Evolutionary conservation across 2,329 filamentous ascomycete genomes (phyloP).

Genomic region (Ceratocystis ficicola): DNA sequence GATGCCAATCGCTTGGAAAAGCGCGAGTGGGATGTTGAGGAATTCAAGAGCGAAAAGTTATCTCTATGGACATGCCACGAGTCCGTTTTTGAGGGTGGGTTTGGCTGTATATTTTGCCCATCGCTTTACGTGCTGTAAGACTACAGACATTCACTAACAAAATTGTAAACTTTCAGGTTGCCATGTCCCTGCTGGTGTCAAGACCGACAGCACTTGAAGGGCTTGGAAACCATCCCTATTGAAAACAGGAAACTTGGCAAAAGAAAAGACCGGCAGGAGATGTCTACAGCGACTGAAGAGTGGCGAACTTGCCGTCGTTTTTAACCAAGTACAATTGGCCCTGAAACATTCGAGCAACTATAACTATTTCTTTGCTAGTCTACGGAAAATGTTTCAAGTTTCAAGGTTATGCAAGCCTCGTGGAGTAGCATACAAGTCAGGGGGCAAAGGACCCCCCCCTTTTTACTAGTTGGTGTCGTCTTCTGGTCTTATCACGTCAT

Average conservation of each 20-base stretch:
- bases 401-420: neutral
- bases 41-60: constrained; percentile 67
- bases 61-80: constrained; percentile 37
- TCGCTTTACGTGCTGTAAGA: neutral
- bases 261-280: constrained; percentile 4
- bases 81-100: constrained; percentile 25
- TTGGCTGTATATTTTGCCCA: constrained; percentile 6
- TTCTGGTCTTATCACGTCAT: neutral
- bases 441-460: neutral
- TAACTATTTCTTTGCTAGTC: neutral
- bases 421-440: neutral
- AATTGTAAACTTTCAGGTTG: neutral
- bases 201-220: neutral
- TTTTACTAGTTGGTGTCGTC: neutral
- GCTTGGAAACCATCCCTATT: neutral
- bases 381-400: neutral
- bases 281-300: neutral
- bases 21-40: constrained; percentile 75
- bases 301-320: neutral
- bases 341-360: neutral
- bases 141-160: neutral
- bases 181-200: constrained; percentile 11
- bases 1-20: constrained; percentile 46
- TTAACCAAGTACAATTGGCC: neutral
- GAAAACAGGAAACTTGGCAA: neutral